Percentiles rank a stretch among this genome's conserved stretches.
These are phyloP conservation scores for Ophiostoma populinum DNA, from an alignment of 2,329 filamentous ascomycete genomes.

Conservation along the genomic window DNA sequence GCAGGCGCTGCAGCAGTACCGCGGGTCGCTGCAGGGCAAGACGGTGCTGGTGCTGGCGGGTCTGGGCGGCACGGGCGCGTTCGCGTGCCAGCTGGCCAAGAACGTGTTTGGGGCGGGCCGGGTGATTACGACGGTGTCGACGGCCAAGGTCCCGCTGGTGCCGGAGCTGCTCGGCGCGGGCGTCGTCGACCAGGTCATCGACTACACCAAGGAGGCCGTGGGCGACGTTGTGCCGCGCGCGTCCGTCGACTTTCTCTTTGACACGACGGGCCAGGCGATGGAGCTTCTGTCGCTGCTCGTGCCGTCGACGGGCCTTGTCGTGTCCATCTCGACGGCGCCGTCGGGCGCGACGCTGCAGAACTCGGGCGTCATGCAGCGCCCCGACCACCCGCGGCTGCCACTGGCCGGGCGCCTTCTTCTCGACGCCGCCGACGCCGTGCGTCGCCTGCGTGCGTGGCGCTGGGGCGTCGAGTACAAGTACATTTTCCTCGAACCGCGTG, in stretches of 20 bases:
- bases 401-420: not conserved
- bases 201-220: constrained; percentile 26
- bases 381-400: not conserved
- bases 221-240: not conserved
- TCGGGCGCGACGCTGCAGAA: constrained; percentile 1
- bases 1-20: constrained; percentile 1
- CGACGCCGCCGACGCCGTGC: not conserved
- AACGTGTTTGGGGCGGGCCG: constrained; percentile 28
- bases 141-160: constrained; percentile 23
- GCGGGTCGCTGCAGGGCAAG: constrained; percentile 25
- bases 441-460: constrained; percentile 1
- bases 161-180: constrained; percentile 20
- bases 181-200: constrained; percentile 31
- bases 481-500: constrained; percentile 1
- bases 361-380: not conserved
- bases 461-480: constrained; percentile 6
- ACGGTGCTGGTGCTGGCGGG: constrained; percentile 34
- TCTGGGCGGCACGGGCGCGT: constrained; percentile 28
- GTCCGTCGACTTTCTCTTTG: constrained; percentile 5
- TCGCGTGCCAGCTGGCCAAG: constrained; percentile 31
- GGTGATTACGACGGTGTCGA: constrained; percentile 35
- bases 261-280: constrained; percentile 5
- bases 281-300: constrained; percentile 1
- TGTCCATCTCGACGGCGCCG: constrained; percentile 3
- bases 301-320: not conserved